These are phyloP conservation scores for Pholiota conissans DNA, from an alignment of 768 basidiomycete species.

Conservation along the genomic window DNA sequence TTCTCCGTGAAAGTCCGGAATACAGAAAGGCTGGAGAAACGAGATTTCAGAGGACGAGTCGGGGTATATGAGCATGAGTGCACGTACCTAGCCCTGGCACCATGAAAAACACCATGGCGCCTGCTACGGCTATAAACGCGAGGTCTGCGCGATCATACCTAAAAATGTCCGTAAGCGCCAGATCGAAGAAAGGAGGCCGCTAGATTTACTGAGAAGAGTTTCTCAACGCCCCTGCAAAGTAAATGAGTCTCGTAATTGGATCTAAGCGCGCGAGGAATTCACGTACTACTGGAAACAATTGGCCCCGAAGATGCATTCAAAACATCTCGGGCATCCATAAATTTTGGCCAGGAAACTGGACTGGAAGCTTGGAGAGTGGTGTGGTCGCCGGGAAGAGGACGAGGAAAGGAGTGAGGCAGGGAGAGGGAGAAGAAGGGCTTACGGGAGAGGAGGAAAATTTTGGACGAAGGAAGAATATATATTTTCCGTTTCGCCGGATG, in stretches of 20 bases:
- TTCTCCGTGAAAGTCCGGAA: slow-evolving; percentile 70
- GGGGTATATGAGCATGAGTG: not conserved
- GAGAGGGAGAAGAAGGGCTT: not conserved
- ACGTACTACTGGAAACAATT: slow-evolving; percentile 9
- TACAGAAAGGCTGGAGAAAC: slow-evolving; percentile 63
- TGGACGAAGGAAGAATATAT: not conserved
- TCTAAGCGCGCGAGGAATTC: not conserved
- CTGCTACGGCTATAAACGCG: slow-evolving; percentile 66
- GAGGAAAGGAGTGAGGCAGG: not conserved
- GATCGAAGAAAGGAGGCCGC: not conserved
- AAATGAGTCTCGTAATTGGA: not conserved
- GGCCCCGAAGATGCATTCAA: slow-evolving; percentile 7
- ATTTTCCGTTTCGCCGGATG: slow-evolving; percentile 1
- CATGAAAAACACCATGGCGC: slow-evolving; percentile 77
- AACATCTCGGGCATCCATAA: slow-evolving; percentile 16
- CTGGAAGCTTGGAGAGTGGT: not conserved
- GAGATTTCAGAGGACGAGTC: slow-evolving; percentile 1
- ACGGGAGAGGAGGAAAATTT: not conserved
- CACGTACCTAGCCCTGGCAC: slow-evolving; percentile 66
- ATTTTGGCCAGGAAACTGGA: not conserved
- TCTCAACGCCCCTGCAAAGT: not conserved
- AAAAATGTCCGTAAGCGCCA: slow-evolving; percentile 1
- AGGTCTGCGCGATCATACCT: slow-evolving; percentile 76
- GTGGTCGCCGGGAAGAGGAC: not conserved
- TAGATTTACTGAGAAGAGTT: not conserved